Conservation (phyloP, 2,329 filamentous ascomycete genomes). For the Decorospora gaudefroyi region DNA sequence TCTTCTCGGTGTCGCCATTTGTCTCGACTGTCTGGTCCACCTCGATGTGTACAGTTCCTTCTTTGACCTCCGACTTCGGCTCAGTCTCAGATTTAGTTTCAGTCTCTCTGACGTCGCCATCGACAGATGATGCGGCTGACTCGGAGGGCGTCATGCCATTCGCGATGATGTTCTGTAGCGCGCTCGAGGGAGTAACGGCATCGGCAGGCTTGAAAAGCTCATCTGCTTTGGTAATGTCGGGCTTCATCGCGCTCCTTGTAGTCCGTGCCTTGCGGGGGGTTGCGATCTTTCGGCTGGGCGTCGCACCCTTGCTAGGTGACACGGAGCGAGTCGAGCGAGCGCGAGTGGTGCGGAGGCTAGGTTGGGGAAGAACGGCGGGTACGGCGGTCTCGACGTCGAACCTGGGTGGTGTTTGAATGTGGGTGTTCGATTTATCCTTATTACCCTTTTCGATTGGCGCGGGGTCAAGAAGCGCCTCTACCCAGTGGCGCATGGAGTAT, state of each 20-base stretch:
- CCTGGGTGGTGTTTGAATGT: constrained; percentile 79
- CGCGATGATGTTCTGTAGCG: constrained; percentile 43
- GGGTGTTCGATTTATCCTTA: constrained; percentile 69
- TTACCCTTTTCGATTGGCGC: constrained; percentile 71
- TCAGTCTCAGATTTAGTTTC: constrained; percentile 13
- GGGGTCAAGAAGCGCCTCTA: constrained; percentile 89
- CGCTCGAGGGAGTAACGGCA: constrained; percentile 53
- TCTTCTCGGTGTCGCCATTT: constrained; percentile 66
- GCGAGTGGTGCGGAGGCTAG: constrained; percentile 48
- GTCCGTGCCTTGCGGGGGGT: constrained; percentile 61
- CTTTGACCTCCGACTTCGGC: constrained; percentile 22
- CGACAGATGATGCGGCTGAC: constrained; percentile 49
- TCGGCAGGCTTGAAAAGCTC: constrained; percentile 51
- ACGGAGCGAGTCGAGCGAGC: constrained; percentile 63
- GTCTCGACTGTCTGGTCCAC: constrained; percentile 67
- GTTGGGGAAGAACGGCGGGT: constrained; percentile 17
- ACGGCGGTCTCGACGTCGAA: constrained; percentile 63
- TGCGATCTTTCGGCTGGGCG: constrained; percentile 53
- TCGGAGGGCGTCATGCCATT: constrained; percentile 36
- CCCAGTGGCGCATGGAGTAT: constrained; percentile 85
- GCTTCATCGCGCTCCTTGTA: constrained; percentile 46
- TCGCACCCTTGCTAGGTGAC: constrained; percentile 59
- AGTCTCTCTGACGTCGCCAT: constrained; percentile 46
- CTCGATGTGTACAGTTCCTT: constrained; percentile 67
- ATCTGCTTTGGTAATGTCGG: constrained; percentile 37